phyloP scores from a whole-genome alignment of 164 flowering plant genomes.

The Brasenia schreberi region DNA sequence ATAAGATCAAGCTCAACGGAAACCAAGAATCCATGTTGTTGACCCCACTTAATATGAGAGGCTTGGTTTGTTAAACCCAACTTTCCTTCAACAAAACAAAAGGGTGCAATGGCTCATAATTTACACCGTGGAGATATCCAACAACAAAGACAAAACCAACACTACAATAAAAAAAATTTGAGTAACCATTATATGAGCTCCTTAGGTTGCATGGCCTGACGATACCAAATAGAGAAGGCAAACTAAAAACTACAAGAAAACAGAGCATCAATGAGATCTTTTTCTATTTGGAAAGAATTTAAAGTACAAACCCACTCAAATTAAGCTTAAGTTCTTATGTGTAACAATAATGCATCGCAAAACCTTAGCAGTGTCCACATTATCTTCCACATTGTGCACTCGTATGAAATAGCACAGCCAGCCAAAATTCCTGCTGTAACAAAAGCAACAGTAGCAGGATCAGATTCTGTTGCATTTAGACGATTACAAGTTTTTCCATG shows the following conservation, averaged over 20 bases:
- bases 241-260: too few species aligned
- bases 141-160: too few species aligned
- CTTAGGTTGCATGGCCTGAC: too few species aligned
- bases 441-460: constrained; percentile 69
- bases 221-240: not conserved
- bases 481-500: constrained; percentile 62
- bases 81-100: too few species aligned
- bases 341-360: constrained; percentile 60
- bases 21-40: too few species aligned
- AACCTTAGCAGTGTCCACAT: constrained; percentile 60
- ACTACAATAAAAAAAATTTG: too few species aligned
- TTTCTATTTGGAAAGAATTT: not conserved
- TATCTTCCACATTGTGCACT: constrained; percentile 79
- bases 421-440: constrained; percentile 55
- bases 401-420: constrained; percentile 86
- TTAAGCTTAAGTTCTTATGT: constrained; percentile 11
- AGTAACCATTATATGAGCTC: too few species aligned
- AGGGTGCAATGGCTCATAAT: too few species aligned
- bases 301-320: not conserved
- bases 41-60: too few species aligned
- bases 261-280: not conserved
- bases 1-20: too few species aligned
- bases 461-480: constrained; percentile 45
- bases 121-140: too few species aligned
- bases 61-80: too few species aligned